These are phyloP conservation scores for Leptographium radiaticola DNA, from an alignment of 2,329 filamentous ascomycete species.

Conservation along the genomic window DNA sequence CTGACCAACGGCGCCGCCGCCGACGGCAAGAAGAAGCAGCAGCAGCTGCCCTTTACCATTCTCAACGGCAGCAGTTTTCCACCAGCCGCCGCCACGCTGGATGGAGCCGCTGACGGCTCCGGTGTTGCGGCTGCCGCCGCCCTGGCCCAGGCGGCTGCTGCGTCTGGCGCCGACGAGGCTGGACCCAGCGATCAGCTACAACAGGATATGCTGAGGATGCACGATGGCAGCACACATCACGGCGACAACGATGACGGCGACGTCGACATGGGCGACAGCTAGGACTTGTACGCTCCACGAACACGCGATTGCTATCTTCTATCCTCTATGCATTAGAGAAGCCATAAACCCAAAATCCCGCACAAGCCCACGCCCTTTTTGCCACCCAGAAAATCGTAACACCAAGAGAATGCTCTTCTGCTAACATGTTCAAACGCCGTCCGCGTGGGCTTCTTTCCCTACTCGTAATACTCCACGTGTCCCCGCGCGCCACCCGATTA, in stretches of 20 bases:
- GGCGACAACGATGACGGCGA: background rate
- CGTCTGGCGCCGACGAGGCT: conserved; percentile 5
- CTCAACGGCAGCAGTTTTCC: conserved; percentile 2
- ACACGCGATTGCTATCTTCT: background rate
- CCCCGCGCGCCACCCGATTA: background rate
- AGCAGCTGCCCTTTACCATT: conserved; percentile 9
- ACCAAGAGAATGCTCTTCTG: no score
- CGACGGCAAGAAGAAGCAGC: conserved; percentile 7
- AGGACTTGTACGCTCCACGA: background rate
- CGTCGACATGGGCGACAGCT: background rate
- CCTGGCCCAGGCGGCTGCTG: conserved; percentile 8
- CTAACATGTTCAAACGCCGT: background rate
- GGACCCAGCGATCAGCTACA: conserved; percentile 11
- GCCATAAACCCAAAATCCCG: background rate
- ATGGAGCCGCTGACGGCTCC: background rate
- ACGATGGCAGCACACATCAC: background rate
- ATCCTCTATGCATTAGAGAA: background rate
- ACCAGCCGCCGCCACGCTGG: no score
- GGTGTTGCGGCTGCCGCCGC: conserved; percentile 8
- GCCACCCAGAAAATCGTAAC: background rate
- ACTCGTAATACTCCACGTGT: background rate
- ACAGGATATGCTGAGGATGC: conserved; percentile 10
- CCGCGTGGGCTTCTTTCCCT: background rate
- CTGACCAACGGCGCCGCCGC: conserved; percentile 5
- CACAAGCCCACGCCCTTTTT: background rate